Conservation (phyloP, 2,329 filamentous ascomycete species). For the Trichoderma guizhouense region DNA sequence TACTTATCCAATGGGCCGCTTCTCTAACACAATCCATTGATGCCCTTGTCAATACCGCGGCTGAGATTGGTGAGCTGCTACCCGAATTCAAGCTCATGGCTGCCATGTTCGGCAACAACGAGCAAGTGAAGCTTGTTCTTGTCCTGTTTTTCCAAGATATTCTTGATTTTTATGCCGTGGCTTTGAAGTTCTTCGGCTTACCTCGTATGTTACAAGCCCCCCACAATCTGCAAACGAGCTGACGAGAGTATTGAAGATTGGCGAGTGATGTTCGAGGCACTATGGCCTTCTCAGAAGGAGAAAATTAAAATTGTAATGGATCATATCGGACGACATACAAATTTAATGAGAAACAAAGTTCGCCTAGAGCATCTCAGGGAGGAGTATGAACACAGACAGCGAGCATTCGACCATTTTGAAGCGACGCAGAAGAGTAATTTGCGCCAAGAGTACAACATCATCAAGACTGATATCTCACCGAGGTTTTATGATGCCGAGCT, state of each 20-base stretch:
- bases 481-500: neutral
- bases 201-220: neutral
- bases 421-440: neutral
- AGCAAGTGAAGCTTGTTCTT: neutral
- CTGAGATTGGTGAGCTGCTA: neutral
- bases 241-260: neutral
- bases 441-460: neutral
- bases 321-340: neutral
- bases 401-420: neutral
- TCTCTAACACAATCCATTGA: neutral
- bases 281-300: neutral
- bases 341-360: neutral
- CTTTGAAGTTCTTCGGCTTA: neutral
- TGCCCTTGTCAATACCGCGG: neutral
- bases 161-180: neutral
- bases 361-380: neutral
- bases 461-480: neutral
- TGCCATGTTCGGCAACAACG: neutral
- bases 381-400: neutral
- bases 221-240: neutral
- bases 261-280: neutral
- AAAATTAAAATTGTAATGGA: neutral
- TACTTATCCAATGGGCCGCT: neutral
- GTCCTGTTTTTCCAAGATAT: neutral
- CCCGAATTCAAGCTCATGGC: neutral